phyloP scores from a whole-genome alignment of 108 stramenopile genomes.

The Parietichytrium sp. region DNA sequence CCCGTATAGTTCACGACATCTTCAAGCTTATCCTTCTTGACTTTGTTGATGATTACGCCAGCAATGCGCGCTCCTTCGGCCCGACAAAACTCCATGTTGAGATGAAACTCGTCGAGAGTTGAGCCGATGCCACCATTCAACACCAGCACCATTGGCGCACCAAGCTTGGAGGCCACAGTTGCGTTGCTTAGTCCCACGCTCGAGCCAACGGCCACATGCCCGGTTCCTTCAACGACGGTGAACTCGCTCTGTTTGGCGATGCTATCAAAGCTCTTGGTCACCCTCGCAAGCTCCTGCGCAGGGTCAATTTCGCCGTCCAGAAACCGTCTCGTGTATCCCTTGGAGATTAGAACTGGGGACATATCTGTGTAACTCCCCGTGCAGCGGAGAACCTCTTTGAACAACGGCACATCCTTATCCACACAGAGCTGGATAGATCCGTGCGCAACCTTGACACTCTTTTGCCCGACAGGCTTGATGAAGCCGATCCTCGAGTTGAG shows the following conservation, averaged over 20 bases:
- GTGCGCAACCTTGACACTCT: neutral
- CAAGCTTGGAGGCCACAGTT: constrained; percentile 10
- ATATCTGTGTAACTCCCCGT: neutral
- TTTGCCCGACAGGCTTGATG: constrained; percentile 44
- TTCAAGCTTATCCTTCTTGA: constrained; percentile 7
- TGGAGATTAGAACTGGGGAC: constrained; percentile 9
- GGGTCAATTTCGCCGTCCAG: neutral
- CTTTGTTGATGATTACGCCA: constrained; percentile 38
- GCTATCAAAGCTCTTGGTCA: neutral
- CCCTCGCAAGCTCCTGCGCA: neutral
- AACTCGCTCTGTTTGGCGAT: constrained; percentile 19
- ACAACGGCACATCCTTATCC: constrained; percentile 41
- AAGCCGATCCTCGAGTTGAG: constrained; percentile 33
- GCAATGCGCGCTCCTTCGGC: neutral
- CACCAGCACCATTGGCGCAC: constrained; percentile 21
- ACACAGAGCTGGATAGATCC: neutral
- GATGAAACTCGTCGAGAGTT: constrained; percentile 24
- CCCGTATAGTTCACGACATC: constrained; percentile 1
- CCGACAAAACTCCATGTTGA: constrained; percentile 18
- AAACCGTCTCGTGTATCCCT: constrained; percentile 39
- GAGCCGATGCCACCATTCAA: constrained; percentile 38
- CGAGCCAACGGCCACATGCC: constrained; percentile 29
- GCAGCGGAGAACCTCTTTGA: constrained; percentile 26
- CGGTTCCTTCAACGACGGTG: constrained; percentile 39
- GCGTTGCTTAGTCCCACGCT: constrained; percentile 39